Evolutionary conservation across 2,329 filamentous ascomycete genomes (phyloP).

Genomic region (Colletotrichum liaoningense): DNA sequence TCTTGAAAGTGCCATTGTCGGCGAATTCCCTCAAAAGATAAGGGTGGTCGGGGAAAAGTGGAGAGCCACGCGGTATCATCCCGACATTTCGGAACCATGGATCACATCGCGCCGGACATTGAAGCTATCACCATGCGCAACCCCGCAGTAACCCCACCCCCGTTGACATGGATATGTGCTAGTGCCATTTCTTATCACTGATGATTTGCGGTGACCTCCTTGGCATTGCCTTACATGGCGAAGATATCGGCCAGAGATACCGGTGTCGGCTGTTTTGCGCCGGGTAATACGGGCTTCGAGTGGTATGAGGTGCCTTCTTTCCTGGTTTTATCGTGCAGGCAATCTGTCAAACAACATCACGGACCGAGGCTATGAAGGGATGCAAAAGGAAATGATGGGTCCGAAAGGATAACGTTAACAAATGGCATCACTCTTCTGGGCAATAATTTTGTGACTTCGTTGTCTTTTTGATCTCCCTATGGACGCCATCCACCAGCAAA

Average conservation of each 20-base stretch:
- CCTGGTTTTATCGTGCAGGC: accelerated
- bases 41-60: neutral
- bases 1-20: neutral
- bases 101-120: neutral
- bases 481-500: no score
- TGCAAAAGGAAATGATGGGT: no score
- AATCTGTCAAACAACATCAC: neutral
- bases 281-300: neutral
- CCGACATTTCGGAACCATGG: neutral
- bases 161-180: neutral
- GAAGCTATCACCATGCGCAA: neutral
- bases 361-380: no score
- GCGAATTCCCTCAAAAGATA: neutral
- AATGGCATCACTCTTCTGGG: no score
- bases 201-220: neutral
- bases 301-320: neutral
- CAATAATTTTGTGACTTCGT: no score
- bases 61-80: neutral
- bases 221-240: neutral
- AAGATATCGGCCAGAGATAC: neutral
- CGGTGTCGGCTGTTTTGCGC: neutral
- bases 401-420: no score
- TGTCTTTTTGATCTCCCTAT: no score
- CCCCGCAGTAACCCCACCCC: neutral
- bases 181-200: neutral